Evolutionary conservation across 1,284 basidiomycete species (phyloP).

Genomic region (Puccinia triticina): DNA sequence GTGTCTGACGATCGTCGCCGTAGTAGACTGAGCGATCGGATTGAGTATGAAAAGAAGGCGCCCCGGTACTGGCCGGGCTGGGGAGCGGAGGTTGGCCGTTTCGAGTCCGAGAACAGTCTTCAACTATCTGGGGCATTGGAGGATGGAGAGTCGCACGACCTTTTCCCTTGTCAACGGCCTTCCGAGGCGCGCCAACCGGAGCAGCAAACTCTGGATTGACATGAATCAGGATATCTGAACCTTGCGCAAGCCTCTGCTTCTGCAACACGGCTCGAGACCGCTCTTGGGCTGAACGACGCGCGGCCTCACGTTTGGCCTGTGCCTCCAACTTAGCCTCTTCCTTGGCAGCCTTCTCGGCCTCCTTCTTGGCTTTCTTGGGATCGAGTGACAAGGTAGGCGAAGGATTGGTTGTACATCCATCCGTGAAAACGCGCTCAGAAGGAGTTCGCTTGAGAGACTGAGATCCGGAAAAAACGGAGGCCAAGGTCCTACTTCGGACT

Average conservation of each 20-base stretch:
- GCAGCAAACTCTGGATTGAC: constrained; percentile 49
- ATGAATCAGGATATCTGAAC: constrained; percentile 44
- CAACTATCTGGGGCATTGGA: constrained; percentile 51
- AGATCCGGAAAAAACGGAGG: constrained; percentile 44
- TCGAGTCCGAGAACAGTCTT: constrained; percentile 43
- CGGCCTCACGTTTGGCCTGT: constrained; percentile 73
- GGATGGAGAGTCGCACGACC: constrained; percentile 42
- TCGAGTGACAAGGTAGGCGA: constrained; percentile 65
- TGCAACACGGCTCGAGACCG: constrained; percentile 92
- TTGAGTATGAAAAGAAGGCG: constrained; percentile 20
- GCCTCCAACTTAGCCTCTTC: constrained; percentile 73
- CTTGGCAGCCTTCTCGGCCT: constrained; percentile 77
- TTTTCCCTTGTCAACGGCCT: constrained; percentile 51
- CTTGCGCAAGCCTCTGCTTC: constrained; percentile 67
- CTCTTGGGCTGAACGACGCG: constrained; percentile 71
- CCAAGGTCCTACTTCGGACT: constrained; percentile 67
- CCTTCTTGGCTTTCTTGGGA: constrained; percentile 84
- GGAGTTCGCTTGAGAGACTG: constrained; percentile 49
- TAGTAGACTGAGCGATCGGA: constrained; percentile 37
- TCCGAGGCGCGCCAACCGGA: constrained; percentile 47
- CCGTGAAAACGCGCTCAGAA: constrained; percentile 26
- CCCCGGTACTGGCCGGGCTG: constrained; percentile 6
- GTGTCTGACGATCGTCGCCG: constrained; percentile 11
- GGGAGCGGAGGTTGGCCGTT: constrained; percentile 17
- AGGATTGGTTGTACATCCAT: constrained; percentile 60